These are phyloP conservation scores for Corymbia calophylla DNA, from an alignment of 441 rosid genomes.

Conservation along the genomic window DNA sequence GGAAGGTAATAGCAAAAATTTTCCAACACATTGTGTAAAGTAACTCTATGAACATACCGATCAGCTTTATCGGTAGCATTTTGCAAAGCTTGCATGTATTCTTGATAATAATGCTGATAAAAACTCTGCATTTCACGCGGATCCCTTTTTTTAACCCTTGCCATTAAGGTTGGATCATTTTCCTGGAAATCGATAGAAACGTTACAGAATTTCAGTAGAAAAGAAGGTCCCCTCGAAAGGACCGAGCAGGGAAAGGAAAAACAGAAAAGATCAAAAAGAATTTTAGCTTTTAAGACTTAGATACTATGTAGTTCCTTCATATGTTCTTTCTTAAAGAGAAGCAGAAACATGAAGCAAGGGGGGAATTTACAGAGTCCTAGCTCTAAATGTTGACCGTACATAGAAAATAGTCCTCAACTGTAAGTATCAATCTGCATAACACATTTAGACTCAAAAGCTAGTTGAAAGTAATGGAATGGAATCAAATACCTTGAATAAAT, in stretches of 20 bases:
- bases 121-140: conserved; percentile 95
- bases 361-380: background rate
- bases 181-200: conserved; percentile 38
- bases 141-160: conserved; percentile 85
- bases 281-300: background rate
- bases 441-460: no score
- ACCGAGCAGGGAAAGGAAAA: background rate
- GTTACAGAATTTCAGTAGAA: background rate
- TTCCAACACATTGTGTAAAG: background rate
- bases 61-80: conserved; percentile 98
- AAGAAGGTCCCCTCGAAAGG: background rate
- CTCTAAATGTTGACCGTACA: background rate
- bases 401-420: no score
- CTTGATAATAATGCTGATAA: conserved; percentile 85
- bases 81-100: conserved; percentile 85
- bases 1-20: background rate
- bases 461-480: no score
- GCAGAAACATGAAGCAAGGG: background rate
- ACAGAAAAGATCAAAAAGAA: background rate
- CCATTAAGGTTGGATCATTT: conserved; percentile 79
- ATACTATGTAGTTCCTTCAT: background rate
- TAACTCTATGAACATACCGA: conserved; percentile 40
- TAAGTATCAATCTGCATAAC: no score
- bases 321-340: background rate
- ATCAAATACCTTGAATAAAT: no score